Conservation (phyloP, 805 yeast species). For the Candida krabiensis region DNA sequence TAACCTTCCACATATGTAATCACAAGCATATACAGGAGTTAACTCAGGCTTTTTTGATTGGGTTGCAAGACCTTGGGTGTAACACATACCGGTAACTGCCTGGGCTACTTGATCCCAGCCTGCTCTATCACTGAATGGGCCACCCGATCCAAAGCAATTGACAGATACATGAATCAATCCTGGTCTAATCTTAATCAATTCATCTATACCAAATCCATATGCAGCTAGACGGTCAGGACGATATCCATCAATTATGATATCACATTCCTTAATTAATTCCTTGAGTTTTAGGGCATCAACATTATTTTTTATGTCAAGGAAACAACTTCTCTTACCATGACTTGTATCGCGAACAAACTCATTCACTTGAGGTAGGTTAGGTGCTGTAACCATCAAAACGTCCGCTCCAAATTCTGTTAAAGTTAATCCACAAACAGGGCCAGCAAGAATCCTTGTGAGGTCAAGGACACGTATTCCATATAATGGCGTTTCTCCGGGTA, state of each 20-base stretch:
- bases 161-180: slow-evolving; percentile 1
- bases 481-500: slow-evolving; percentile 1
- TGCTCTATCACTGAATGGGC: slow-evolving; percentile 1
- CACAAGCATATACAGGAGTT: slow-evolving; percentile 2
- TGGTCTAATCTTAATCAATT: background rate
- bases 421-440: slow-evolving; percentile 2
- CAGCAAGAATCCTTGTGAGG: slow-evolving; percentile 1
- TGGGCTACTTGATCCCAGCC: slow-evolving; percentile 4
- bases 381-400: slow-evolving; percentile 2
- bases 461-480: slow-evolving; percentile 1
- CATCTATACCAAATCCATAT: slow-evolving; percentile 1
- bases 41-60: slow-evolving; percentile 1
- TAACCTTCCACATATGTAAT: slow-evolving; percentile 2
- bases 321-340: slow-evolving; percentile 1
- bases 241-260: slow-evolving; percentile 1
- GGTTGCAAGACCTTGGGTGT: slow-evolving; percentile 1
- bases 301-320: background rate
- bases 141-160: slow-evolving; percentile 2
- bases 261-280: background rate
- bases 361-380: slow-evolving; percentile 1
- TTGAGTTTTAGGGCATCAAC: background rate
- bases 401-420: slow-evolving; percentile 1
- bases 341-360: slow-evolving; percentile 3
- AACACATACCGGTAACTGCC: slow-evolving; percentile 2
- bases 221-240: slow-evolving; percentile 1